Percentiles rank a stretch among this genome's conserved stretches.
Evolutionary conservation across 1,284 basidiomycete species (phyloP).

Genomic region (Cryptococcus amylolentus): DNA sequence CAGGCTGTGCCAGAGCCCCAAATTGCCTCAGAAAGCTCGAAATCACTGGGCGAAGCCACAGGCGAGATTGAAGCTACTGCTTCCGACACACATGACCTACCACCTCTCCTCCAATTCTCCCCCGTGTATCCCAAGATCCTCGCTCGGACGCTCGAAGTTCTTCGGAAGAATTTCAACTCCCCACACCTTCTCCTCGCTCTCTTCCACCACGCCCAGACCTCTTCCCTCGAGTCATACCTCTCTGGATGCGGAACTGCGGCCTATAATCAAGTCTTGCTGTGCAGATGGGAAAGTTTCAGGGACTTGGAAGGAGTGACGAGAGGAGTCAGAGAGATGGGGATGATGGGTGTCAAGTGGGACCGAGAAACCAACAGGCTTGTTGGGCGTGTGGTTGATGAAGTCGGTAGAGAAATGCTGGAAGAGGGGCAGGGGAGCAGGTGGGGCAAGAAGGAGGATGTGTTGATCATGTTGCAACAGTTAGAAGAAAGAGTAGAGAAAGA

Average conservation of each 20-base stretch:
- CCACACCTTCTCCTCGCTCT: slow-evolving; percentile 78
- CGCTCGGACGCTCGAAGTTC: slow-evolving; percentile 66
- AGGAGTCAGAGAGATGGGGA: slow-evolving; percentile 72
- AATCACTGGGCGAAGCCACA: too few species aligned
- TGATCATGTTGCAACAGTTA: slow-evolving; percentile 10
- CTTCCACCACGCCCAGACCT: slow-evolving; percentile 69
- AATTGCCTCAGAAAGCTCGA: not conserved
- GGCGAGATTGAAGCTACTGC: too few species aligned
- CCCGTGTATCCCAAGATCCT: slow-evolving; percentile 67
- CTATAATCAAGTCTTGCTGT: slow-evolving; percentile 78
- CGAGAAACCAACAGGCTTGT: slow-evolving; percentile 59
- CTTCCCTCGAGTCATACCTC: slow-evolving; percentile 72
- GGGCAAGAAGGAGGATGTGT: slow-evolving; percentile 16
- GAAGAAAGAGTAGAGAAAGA: slow-evolving; percentile 23
- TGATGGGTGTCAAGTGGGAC: slow-evolving; percentile 69
- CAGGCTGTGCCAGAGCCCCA: slow-evolving; percentile 55
- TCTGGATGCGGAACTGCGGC: slow-evolving; percentile 78
- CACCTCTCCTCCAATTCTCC: slow-evolving; percentile 30
- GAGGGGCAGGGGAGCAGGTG: slow-evolving; percentile 12
- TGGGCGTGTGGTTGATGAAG: slow-evolving; percentile 64
- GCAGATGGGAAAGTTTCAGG: slow-evolving; percentile 73
- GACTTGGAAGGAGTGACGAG: slow-evolving; percentile 70
- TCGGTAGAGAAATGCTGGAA: slow-evolving; percentile 29
- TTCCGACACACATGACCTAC: not conserved
- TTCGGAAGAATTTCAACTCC: slow-evolving; percentile 70